phyloP scores from a whole-genome alignment of 129 eudicot genomes.

The Chrysanthemum makinoi region DNA sequence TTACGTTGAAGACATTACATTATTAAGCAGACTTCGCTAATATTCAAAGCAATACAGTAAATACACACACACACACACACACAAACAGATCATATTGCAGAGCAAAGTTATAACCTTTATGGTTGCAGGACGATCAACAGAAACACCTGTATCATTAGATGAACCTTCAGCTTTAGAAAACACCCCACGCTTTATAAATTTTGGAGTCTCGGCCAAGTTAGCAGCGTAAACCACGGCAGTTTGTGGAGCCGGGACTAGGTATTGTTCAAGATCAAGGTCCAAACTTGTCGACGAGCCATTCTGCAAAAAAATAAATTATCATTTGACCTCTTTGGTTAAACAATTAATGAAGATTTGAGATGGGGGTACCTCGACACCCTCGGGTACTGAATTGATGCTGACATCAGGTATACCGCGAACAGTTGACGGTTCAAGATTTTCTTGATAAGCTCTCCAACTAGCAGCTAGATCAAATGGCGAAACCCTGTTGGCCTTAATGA shows the following conservation, averaged over 20 bases:
- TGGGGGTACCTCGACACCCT: constrained; percentile 56
- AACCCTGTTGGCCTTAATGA: constrained; percentile 72
- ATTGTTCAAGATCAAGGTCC: constrained; percentile 98
- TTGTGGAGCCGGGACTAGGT: constrained; percentile 86
- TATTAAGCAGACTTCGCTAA: neutral
- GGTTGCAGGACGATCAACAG: constrained; percentile 54
- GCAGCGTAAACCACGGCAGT: constrained; percentile 88
- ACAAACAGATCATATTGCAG: neutral
- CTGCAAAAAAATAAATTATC: constrained; percentile 34
- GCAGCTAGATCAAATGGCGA: constrained; percentile 99
- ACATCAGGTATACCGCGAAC: constrained; percentile 98
- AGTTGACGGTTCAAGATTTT: constrained; percentile 84
- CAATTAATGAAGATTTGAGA: neutral
- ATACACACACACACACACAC: neutral
- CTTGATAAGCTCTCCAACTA: constrained; percentile 93
- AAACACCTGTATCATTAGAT: constrained; percentile 42
- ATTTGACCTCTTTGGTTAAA: neutral
- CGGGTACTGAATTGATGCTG: constrained; percentile 60
- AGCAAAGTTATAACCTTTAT: constrained; percentile 43
- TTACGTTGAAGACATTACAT: neutral
- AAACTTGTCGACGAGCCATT: constrained; percentile 72
- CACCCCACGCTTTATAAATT: constrained; percentile 63
- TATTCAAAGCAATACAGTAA: neutral
- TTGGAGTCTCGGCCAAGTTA: constrained; percentile 86
- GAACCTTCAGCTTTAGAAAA: constrained; percentile 39